Base-by-base conservation (phyloP, 805 yeast species). In the Wickerhamomyces silvicola region DNA sequence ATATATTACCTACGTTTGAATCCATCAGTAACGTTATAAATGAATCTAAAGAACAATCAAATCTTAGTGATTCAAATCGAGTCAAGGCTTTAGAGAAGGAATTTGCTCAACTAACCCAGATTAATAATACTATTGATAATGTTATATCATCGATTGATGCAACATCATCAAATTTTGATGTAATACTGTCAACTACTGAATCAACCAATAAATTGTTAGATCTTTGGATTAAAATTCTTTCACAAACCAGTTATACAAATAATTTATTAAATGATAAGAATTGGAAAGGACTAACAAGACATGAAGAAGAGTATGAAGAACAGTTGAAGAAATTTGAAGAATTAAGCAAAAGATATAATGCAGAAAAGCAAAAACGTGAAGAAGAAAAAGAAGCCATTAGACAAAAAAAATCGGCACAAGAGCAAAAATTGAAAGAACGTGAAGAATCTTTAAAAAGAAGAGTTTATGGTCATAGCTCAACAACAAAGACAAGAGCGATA, bases 161-260 rank as follows among this genome's bases (percentile, higher is more conserved):
- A 1, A 46, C 54, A 4, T 18, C 46, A 3, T 12, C 18, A 3
- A 48, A 48, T 22, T 13, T 49, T 8, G 44, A 42, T 6, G 29
- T 27, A 4, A 30, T 46, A 1, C 23, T 46, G 4, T 26, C 35
- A 7, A 64, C 76, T 5, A 62, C 75, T 26, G 64, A 61, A 24
- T 64, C 67, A 19, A 67, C 78, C 0, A 64, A 71, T 33, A 59
- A 60, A 17, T 56, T 78, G 17, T 52, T 78, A 16, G 78, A 72
- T 35, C 64, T 74, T 15, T 78, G 82, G 82, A 66, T 72, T 32
- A 62, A 68, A 39, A 75, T 78, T 30, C 63, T 78, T 14, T 75
- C 81, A 11, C 82, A 78, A 45, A 71, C 81, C 15, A 68, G 70
- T 22, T 72, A 74, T 45, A 70, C 78, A 4, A 59, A 64, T 18